Evolutionary conservation across 1,284 basidiomycete genomes (phyloP).

Genomic region (Ceraceosorus guamensis): DNA sequence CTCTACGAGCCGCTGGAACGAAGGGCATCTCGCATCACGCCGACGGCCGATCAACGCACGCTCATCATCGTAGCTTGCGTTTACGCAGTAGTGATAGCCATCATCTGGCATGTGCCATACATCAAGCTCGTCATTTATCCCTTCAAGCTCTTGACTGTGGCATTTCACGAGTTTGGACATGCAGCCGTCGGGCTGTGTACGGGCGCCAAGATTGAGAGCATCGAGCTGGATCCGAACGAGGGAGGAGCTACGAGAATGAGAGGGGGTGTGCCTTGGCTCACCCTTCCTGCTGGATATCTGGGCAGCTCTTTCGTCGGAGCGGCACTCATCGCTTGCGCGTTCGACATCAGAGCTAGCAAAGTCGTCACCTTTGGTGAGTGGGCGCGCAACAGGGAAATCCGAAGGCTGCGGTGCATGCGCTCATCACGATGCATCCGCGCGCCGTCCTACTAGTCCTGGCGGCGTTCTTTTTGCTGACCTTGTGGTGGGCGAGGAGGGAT

Average conservation of each 20-base stretch:
- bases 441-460: conserved; percentile 63
- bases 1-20: too few species aligned
- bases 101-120: conserved; percentile 40
- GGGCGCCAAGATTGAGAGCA: conserved; percentile 74
- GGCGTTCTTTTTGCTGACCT: conserved; percentile 79
- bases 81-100: conserved; percentile 34
- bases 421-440: not conserved
- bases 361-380: conserved; percentile 48
- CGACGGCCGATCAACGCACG: conserved; percentile 37
- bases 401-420: too few species aligned
- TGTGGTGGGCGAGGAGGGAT: conserved; percentile 75
- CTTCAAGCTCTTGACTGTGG: conserved; percentile 46
- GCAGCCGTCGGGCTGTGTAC: conserved; percentile 60
- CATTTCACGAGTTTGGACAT: conserved; percentile 41
- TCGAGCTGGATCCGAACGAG: conserved; percentile 58
- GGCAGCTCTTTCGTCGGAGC: conserved; percentile 75
- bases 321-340: conserved; percentile 75
- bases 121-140: conserved; percentile 45
- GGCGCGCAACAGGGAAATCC: not conserved
- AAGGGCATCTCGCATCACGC: conserved; percentile 24
- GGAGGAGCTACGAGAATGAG: conserved; percentile 89
- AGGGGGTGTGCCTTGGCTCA: conserved; percentile 78
- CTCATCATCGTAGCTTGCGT: conserved; percentile 46
- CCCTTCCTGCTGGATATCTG: conserved; percentile 63
- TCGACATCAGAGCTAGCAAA: conserved; percentile 88